A percentile compares a stretch with the other conserved stretches of the same genome.
phyloP scores from a whole-genome alignment of 2,329 filamentous ascomycete genomes.

The Orbilia ellipsospora region DNA sequence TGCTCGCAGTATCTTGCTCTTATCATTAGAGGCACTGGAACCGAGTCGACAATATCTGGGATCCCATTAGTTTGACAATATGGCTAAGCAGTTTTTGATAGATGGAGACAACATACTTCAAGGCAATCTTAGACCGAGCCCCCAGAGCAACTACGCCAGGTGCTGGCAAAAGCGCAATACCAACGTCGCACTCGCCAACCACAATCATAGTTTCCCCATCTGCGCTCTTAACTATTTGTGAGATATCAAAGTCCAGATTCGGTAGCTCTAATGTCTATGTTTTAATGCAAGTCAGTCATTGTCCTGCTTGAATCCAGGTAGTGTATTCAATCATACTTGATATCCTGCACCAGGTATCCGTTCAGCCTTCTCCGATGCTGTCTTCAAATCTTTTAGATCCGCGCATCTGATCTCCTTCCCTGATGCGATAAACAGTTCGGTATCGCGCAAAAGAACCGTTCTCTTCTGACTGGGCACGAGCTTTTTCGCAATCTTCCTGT shows the following conservation, averaged over 20 bases:
- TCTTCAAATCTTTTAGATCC: conserved; percentile 83
- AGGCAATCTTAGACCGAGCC: conserved; percentile 35
- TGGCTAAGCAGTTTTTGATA: not conserved
- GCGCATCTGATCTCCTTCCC: conserved; percentile 94
- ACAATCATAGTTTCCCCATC: conserved; percentile 58
- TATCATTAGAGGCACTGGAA: conserved; percentile 2
- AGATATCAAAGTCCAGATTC: conserved; percentile 58
- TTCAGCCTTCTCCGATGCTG: conserved; percentile 48
- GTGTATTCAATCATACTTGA: conserved; percentile 22
- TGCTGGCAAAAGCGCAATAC: conserved; percentile 57
- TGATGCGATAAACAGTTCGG: conserved; percentile 87
- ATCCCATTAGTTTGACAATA: not conserved
- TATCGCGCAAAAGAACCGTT: conserved; percentile 82
- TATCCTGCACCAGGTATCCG: conserved; percentile 13
- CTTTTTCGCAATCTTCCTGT: conserved; percentile 41
- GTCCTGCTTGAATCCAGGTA: not conserved
- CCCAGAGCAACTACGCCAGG: conserved; percentile 47
- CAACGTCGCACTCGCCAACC: conserved; percentile 58
- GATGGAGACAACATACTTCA: conserved; percentile 20
- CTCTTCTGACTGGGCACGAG: conserved; percentile 67
- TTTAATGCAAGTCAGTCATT: not conserved
- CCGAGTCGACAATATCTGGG: conserved; percentile 42
- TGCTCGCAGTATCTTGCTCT: conserved; percentile 27
- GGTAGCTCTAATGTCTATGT: conserved; percentile 57
- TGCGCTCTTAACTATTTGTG: conserved; percentile 57